phyloP scores from a whole-genome alignment of 257 asterid genomes.

The Ligustrum vulgare region DNA sequence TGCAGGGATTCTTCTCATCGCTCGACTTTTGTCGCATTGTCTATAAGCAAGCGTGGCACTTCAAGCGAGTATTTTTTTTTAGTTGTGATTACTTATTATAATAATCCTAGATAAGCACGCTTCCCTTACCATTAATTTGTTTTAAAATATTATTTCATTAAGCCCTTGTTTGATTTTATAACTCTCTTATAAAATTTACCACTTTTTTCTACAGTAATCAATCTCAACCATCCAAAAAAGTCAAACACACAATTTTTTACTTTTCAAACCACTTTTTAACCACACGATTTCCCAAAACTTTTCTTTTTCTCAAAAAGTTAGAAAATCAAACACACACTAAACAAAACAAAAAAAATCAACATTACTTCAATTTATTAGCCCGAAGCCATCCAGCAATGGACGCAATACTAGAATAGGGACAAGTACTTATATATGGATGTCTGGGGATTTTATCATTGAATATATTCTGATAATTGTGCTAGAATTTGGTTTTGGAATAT shows the following conservation, averaged over 20 bases:
- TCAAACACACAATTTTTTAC: too few relatives aligned
- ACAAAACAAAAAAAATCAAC: too few relatives aligned
- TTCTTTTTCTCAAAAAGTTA: too few relatives aligned
- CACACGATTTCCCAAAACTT: too few relatives aligned
- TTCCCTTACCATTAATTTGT: background rate
- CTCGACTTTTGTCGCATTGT: constrained; percentile 73
- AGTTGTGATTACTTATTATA: constrained; percentile 2
- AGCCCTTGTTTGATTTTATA: too few relatives aligned
- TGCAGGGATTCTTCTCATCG: constrained; percentile 70
- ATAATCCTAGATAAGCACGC: background rate
- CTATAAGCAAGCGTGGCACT: constrained; percentile 55
- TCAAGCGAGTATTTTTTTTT: constrained; percentile 53
- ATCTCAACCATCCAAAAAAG: too few relatives aligned
- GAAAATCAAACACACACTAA: too few relatives aligned
- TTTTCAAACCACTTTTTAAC: too few relatives aligned
- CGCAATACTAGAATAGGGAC: background rate
- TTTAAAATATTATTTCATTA: background rate
- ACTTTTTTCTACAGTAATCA: too few relatives aligned
- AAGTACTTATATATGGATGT: background rate
- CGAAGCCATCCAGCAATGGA: background rate
- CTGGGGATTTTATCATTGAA: background rate
- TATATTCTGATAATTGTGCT: background rate
- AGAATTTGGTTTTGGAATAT: background rate
- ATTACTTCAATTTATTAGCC: background rate
- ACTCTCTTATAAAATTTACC: too few relatives aligned